These are phyloP conservation scores for Brassica juncea DNA, from an alignment of 345 rosid species.

Conservation along the genomic window DNA sequence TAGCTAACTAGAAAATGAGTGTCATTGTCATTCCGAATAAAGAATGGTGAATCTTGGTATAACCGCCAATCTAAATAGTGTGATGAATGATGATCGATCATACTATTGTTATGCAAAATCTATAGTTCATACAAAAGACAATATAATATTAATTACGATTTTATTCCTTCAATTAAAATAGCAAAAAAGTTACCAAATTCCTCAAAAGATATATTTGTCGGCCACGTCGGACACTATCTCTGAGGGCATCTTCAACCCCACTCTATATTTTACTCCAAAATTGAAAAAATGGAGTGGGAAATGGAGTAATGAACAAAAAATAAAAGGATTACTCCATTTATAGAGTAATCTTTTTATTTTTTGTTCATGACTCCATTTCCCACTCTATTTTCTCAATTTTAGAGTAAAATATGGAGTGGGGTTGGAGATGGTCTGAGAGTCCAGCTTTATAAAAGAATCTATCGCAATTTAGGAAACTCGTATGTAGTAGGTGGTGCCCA, in stretches of 20 bases:
- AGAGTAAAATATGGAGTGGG: too few relatives aligned
- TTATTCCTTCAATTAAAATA: not conserved
- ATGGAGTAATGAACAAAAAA: too few relatives aligned
- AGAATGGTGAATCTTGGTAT: not conserved
- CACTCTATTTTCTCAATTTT: too few relatives aligned
- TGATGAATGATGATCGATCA: too few relatives aligned
- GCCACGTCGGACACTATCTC: conserved; percentile 37
- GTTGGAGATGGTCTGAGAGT: too few relatives aligned
- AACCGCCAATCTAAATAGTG: not conserved
- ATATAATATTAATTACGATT: not conserved
- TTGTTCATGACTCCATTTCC: too few relatives aligned
- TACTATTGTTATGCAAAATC: not conserved
- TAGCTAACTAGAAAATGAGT: not conserved
- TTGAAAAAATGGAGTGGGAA: too few relatives aligned
- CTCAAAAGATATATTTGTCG: not conserved
- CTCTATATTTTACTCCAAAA: too few relatives aligned
- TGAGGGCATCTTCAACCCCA: too few relatives aligned
- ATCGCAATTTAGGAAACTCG: conserved; percentile 22
- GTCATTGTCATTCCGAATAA: not conserved
- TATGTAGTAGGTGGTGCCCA: not conserved
- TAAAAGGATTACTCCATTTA: too few relatives aligned
- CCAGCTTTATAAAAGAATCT: conserved; percentile 33
- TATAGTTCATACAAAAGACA: not conserved
- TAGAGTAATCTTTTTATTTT: too few relatives aligned
- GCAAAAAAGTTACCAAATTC: not conserved